Conservation (phyloP, 192 early-diverging fungal species). For the Geranomyces michiganensis region DNA sequence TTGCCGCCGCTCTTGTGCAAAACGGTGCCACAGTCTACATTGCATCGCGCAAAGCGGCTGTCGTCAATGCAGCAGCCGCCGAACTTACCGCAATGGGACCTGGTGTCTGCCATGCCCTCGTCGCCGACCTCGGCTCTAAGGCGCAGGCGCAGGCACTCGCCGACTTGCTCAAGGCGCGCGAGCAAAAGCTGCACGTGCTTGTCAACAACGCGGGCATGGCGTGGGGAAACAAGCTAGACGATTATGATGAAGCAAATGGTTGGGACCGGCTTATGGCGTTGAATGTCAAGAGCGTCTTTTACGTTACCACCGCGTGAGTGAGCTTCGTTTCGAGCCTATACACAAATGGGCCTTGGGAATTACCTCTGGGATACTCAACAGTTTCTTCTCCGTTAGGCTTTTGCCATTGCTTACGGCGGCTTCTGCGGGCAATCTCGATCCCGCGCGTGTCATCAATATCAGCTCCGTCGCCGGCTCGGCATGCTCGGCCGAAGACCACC, state of each 20-base stretch:
- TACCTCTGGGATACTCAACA: too few species aligned
- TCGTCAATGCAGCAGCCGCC: constrained; percentile 55
- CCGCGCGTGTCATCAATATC: constrained; percentile 90
- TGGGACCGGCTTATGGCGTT: constrained; percentile 75
- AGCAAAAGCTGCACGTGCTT: constrained; percentile 73
- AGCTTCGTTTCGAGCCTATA: too few species aligned
- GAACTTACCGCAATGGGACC: constrained; percentile 71
- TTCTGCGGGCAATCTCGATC: constrained; percentile 50
- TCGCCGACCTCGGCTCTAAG: constrained; percentile 70
- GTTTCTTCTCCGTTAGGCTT: constrained; percentile 33
- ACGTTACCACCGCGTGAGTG: constrained; percentile 68
- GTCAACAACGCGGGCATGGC: constrained; percentile 79
- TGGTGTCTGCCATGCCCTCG: constrained; percentile 73
- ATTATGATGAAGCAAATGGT: constrained; percentile 55
- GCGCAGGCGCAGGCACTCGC: constrained; percentile 62
- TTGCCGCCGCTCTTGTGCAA: constrained; percentile 71
- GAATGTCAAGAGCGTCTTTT: constrained; percentile 83
- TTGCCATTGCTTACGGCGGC: constrained; percentile 70
- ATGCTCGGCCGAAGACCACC: constrained; percentile 37
- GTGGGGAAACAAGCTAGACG: constrained; percentile 45
- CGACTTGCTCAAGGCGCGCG: constrained; percentile 55
- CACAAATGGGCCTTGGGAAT: background rate
- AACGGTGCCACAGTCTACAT: constrained; percentile 91
- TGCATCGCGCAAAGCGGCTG: constrained; percentile 69
- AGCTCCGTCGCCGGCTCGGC: constrained; percentile 51